Conservation (phyloP, 140 eudicot genomes). For the Anethum foeniculum region DNA sequence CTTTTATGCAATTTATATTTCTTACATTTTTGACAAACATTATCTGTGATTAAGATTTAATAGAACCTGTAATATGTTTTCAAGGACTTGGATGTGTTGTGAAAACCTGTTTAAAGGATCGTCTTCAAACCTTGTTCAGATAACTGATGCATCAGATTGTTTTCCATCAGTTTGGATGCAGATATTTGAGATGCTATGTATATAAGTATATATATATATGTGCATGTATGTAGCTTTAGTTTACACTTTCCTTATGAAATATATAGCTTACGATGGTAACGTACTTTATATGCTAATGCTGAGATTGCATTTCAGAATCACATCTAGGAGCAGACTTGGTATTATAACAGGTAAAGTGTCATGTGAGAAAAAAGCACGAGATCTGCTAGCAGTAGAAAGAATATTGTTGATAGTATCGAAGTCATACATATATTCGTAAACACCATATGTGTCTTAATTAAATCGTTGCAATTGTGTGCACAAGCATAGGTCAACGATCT, state of each 20-base stretch:
- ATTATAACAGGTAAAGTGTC: background rate
- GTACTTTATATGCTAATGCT: background rate
- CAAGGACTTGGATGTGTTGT: background rate
- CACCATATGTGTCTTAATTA: background rate
- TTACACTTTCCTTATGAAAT: background rate
- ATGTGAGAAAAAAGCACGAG: background rate
- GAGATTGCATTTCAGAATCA: background rate
- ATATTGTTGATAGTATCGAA: background rate
- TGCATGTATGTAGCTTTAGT: background rate
- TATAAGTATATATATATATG: background rate
- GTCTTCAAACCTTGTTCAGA: background rate
- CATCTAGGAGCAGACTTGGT: background rate
- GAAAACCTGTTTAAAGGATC: background rate
- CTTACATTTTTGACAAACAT: background rate
- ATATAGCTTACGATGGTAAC: background rate
- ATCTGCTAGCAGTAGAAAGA: background rate
- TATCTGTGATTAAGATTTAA: background rate
- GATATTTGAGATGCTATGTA: background rate
- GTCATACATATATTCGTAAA: background rate
- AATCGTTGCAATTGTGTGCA: background rate
- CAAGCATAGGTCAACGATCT: background rate
- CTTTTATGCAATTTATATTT: background rate
- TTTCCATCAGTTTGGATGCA: background rate
- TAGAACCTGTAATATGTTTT: background rate
- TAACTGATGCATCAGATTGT: background rate